A percentile compares a stretch with the other conserved stretches of the same genome.
Conservation (phyloP, 345 rosid species). For the Salix exigua region DNA sequence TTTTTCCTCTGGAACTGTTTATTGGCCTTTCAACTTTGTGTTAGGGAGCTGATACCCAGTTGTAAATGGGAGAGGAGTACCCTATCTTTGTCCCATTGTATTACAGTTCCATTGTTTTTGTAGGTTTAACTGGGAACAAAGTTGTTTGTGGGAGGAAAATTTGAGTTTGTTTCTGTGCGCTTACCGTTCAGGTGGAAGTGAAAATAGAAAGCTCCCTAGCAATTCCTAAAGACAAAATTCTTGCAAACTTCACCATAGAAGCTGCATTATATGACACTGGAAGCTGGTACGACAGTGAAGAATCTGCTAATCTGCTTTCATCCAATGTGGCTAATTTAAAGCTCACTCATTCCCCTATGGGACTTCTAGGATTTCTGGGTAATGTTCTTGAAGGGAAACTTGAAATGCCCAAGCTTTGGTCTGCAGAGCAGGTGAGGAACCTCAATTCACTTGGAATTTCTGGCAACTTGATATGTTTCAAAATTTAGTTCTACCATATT, state of each 20-base stretch:
- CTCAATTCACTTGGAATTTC: background rate
- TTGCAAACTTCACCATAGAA: slow-evolving; percentile 58
- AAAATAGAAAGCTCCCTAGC: slow-evolving; percentile 60
- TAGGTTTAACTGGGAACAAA: background rate
- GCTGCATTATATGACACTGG: slow-evolving; percentile 73
- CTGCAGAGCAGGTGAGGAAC: slow-evolving; percentile 81
- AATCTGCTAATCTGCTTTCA: slow-evolving; percentile 44
- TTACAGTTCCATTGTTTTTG: background rate
- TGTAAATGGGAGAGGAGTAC: background rate
- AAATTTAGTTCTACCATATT: background rate
- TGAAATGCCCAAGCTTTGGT: slow-evolving; percentile 86
- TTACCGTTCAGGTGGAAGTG: slow-evolving; percentile 72
- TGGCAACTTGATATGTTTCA: background rate
- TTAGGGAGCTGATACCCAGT: background rate
- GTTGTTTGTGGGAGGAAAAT: background rate
- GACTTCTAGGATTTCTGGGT: slow-evolving; percentile 61
- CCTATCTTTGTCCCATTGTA: background rate
- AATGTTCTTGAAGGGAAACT: slow-evolving; percentile 68
- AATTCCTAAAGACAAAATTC: slow-evolving; percentile 45
- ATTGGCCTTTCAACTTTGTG: background rate
- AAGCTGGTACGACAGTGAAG: slow-evolving; percentile 51
- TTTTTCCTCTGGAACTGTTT: background rate
- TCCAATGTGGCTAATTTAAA: slow-evolving; percentile 58
- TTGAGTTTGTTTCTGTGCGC: slow-evolving; percentile 2
- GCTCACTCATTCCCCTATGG: slow-evolving; percentile 39